Conservation (phyloP, 306 rosid genomes). For the Prosopis cineraria region DNA sequence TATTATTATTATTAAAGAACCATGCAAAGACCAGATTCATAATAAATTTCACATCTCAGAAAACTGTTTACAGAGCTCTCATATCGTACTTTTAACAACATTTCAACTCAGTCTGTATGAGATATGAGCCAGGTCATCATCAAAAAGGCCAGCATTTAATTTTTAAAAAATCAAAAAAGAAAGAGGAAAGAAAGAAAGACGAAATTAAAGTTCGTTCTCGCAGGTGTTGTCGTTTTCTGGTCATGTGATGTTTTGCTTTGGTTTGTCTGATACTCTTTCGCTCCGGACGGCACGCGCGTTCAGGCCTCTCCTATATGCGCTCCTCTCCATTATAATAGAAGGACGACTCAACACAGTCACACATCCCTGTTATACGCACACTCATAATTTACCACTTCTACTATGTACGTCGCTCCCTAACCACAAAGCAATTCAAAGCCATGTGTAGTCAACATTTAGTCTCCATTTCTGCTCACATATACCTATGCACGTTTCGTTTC, state of each 20-base stretch:
- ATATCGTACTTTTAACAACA: no score
- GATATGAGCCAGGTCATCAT: no score
- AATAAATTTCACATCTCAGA: not conserved
- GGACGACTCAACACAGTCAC: no score
- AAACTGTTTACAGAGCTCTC: not conserved
- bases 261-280: slow-evolving; percentile 37
- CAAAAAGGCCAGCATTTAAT: no score
- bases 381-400: not conserved
- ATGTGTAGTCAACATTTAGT: not conserved
- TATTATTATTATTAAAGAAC: not conserved
- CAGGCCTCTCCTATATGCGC: slow-evolving; percentile 7
- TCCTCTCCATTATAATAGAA: no score
- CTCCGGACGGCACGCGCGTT: slow-evolving; percentile 90
- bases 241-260: no score
- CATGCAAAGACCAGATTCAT: not conserved
- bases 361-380: no score
- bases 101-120: no score
- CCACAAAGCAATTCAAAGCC: not conserved
- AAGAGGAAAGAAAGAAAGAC: no score
- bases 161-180: no score
- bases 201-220: not conserved
- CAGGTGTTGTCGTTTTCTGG: not conserved
- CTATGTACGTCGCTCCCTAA: not conserved
- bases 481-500: not conserved
- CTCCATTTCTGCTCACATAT: not conserved